Evolutionary conservation across 805 yeast species (phyloP).

Genomic region (Candida quercuum): DNA sequence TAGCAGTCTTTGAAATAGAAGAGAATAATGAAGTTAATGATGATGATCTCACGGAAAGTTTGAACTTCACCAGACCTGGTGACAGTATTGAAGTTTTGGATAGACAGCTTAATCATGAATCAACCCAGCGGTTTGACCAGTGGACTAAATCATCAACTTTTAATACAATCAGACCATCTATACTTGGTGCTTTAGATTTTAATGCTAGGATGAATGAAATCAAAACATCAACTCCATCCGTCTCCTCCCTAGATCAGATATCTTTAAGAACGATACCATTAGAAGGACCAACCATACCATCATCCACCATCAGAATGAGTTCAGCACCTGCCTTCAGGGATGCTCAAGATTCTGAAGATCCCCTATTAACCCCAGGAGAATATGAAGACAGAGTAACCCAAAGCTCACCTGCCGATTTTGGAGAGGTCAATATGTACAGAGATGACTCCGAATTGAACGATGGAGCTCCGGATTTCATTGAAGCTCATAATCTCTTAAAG

Average conservation of each 20-base stretch:
- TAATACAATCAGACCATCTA: conserved; percentile 18
- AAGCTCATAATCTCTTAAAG: conserved; percentile 10
- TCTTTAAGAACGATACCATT: conserved; percentile 1
- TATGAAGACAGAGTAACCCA: conserved; percentile 14
- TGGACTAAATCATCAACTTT: conserved; percentile 14
- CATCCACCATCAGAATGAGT: conserved; percentile 11
- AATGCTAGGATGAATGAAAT: conserved; percentile 12
- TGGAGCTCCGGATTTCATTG: conserved; percentile 4
- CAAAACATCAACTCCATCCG: conserved; percentile 3
- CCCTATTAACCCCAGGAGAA: conserved; percentile 3
- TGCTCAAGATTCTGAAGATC: conserved; percentile 2
- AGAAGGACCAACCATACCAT: conserved; percentile 1
- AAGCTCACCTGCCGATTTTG: conserved; percentile 13
- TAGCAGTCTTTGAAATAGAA: conserved; percentile 9
- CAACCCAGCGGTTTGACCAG: conserved; percentile 10
- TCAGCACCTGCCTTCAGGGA: conserved; percentile 18
- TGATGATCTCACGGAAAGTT: conserved; percentile 15
- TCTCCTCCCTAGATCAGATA: conserved; percentile 8
- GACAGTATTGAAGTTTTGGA: conserved; percentile 16
- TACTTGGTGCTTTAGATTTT: conserved; percentile 21
- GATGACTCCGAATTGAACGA: conserved; percentile 7
- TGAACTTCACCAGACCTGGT: background rate
- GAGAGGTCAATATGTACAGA: background rate
- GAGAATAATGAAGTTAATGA: conserved; percentile 19
- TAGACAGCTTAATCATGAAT: conserved; percentile 8